A percentile compares a stretch with the other conserved stretches of the same genome.
Evolutionary conservation across 495 filamentous ascomycete genomes (phyloP).

Genomic region (Beverwykella pulmonaria): DNA sequence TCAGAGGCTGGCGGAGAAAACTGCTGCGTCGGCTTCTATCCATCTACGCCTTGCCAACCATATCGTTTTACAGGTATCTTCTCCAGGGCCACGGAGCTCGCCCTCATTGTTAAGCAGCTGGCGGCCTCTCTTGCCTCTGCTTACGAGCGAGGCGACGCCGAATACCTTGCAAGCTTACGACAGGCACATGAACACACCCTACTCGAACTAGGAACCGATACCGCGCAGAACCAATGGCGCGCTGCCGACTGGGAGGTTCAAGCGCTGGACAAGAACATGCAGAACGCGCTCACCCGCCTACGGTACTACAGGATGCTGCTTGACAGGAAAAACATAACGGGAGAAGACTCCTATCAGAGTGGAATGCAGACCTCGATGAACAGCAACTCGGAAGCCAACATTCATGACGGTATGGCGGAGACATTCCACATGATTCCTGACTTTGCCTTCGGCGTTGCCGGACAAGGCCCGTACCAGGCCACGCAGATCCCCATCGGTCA

Average conservation of each 20-base stretch:
- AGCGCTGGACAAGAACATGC: not conserved
- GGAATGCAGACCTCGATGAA: not conserved
- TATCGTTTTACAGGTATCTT: not conserved
- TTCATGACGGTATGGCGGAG: not conserved
- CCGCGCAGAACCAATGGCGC: not conserved
- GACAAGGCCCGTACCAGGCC: not conserved
- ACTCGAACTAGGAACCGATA: not conserved
- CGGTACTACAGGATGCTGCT: not conserved
- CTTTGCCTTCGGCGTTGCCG: not conserved
- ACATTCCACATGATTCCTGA: not conserved
- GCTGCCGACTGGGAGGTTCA: conserved; percentile 3
- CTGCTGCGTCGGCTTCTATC: not conserved
- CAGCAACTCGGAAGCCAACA: not conserved
- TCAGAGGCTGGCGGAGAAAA: too few species aligned
- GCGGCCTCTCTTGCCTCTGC: not conserved
- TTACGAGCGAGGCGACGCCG: not conserved
- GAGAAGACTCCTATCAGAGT: not conserved
- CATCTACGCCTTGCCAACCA: not conserved
- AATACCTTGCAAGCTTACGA: not conserved
- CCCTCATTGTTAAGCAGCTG: not conserved
- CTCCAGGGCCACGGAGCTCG: not conserved
- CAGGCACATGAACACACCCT: not conserved
- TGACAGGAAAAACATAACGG: not conserved
- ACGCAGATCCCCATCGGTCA: not conserved
- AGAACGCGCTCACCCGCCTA: not conserved